Evolutionary conservation across 306 rosid species (phyloP).

Genomic region (Prinsepia uniflora): DNA sequence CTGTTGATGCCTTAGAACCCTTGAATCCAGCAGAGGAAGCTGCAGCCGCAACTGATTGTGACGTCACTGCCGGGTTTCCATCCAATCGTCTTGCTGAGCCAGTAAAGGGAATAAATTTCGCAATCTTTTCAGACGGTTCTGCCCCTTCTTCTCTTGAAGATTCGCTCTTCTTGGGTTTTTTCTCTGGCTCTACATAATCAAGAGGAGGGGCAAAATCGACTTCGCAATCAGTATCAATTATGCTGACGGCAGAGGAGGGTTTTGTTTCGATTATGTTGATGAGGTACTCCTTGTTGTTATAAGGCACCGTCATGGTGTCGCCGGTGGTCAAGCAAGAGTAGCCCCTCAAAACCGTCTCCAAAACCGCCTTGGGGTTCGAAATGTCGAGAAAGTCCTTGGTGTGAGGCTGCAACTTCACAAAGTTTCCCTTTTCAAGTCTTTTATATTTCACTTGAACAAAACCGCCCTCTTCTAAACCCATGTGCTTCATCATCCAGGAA

Average conservation of each 20-base stretch:
- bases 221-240: conserved; percentile 17
- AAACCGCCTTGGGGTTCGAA: conserved; percentile 7
- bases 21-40: background rate
- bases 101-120: background rate
- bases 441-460: background rate
- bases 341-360: conserved; percentile 4
- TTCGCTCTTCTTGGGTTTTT: background rate
- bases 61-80: background rate
- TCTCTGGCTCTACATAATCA: conserved; percentile 10
- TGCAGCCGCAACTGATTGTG: background rate
- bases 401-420: conserved; percentile 18
- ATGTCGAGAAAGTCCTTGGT: conserved; percentile 6
- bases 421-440: conserved; percentile 7
- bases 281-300: background rate
- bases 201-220: conserved; percentile 20
- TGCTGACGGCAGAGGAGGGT: conserved; percentile 10
- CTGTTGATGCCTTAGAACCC: background rate
- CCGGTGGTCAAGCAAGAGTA: conserved; percentile 20
- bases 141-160: no score
- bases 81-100: conserved; percentile 11
- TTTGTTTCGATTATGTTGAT: conserved; percentile 12
- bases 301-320: conserved; percentile 8
- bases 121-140: background rate
- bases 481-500: conserved; percentile 17
- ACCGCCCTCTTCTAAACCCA: conserved; percentile 3